Conservation (phyloP, 2,329 filamentous ascomycete species). For the Colletotrichum orchidophilum region DNA sequence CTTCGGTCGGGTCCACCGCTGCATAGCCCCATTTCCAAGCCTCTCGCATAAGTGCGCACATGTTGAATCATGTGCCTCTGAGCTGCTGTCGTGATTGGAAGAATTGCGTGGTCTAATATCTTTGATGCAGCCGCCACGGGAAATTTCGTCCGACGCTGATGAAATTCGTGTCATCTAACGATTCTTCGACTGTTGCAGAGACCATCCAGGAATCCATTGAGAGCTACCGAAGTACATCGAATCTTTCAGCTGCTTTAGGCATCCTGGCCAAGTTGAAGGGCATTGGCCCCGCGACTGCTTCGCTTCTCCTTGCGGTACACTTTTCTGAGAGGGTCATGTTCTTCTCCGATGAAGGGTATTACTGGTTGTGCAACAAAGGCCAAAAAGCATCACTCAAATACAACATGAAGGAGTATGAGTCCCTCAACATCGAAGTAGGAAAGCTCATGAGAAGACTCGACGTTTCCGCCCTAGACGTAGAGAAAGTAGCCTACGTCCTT, state of each 20-base stretch:
- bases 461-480: slow-evolving; percentile 69
- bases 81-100: neutral
- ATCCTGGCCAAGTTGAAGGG: slow-evolving; percentile 71
- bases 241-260: slow-evolving; percentile 56
- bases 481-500: slow-evolving; percentile 77
- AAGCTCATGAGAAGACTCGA: slow-evolving; percentile 58
- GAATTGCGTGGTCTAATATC: neutral
- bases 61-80: neutral
- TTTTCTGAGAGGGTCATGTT: slow-evolving; percentile 71
- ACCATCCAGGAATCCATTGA: slow-evolving; percentile 63
- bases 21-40: neutral
- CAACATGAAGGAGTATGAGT: slow-evolving; percentile 72
- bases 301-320: slow-evolving; percentile 74
- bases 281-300: slow-evolving; percentile 82
- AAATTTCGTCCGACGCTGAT: slow-evolving; percentile 70
- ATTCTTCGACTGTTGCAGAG: slow-evolving; percentile 52
- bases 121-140: slow-evolving; percentile 62
- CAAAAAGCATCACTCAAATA: slow-evolving; percentile 71
- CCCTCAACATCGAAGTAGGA: slow-evolving; percentile 57
- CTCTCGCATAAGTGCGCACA: neutral
- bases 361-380: slow-evolving; percentile 72
- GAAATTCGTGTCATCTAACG: slow-evolving; percentile 71
- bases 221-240: slow-evolving; percentile 50
- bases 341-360: slow-evolving; percentile 83
- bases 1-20: neutral